Percentiles rank a stretch among this genome's conserved stretches.
Conservation (phyloP, 371 early-diverging fungal species). For the Antonospora locustae region DNA sequence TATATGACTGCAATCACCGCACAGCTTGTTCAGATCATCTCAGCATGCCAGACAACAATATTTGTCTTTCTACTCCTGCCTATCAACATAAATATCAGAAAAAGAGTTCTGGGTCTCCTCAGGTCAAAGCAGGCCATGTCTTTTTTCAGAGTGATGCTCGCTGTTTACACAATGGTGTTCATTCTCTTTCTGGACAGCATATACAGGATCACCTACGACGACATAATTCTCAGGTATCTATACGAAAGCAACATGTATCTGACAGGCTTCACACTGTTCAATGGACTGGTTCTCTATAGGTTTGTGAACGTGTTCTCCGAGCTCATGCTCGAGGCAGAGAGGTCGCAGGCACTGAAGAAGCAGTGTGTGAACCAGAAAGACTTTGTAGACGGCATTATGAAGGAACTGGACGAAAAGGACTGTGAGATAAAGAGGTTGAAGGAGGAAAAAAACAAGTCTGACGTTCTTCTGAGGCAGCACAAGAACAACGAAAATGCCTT, state of each 20-base stretch:
- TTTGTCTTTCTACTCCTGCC: too few species aligned
- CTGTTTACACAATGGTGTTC: conserved; percentile 34
- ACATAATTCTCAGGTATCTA: too few species aligned
- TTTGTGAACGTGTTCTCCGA: conserved; percentile 12
- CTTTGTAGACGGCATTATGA: conserved; percentile 25
- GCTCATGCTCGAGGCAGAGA: conserved; percentile 19
- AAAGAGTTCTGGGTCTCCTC: too few species aligned
- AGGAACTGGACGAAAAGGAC: conserved; percentile 8
- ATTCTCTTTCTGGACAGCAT: conserved; percentile 29
- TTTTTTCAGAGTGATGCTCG: too few species aligned
- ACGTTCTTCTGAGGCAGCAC: conserved; percentile 18
- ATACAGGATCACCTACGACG: conserved; percentile 10
- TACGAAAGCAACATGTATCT: conserved; percentile 30
- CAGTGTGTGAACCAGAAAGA: conserved; percentile 28
- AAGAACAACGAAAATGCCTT: conserved; percentile 38
- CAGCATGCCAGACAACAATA: too few species aligned
- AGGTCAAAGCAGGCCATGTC: too few species aligned
- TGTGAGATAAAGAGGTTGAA: conserved; percentile 13
- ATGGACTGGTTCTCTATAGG: conserved; percentile 20
- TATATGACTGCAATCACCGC: too few species aligned
- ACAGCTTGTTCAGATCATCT: too few species aligned
- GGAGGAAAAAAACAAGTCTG: conserved; percentile 2
- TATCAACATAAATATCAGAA: too few species aligned
- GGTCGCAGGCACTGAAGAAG: conserved; percentile 14
- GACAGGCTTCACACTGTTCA: conserved; percentile 35